Conservation (phyloP, 495 filamentous ascomycete species). For the Pyrenula aspistea region DNA sequence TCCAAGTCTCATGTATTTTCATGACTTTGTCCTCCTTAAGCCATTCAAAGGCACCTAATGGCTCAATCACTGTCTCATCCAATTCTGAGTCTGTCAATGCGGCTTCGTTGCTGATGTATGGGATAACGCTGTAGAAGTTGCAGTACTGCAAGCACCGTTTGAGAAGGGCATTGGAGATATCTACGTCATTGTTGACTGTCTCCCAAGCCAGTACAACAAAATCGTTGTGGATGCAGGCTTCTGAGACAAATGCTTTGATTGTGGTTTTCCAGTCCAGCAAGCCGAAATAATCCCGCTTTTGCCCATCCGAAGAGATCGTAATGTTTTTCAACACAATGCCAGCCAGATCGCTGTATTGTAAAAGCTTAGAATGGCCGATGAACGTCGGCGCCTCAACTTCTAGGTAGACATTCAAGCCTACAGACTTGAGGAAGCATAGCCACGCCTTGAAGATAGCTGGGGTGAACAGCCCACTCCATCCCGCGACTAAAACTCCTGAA, state of each 20-base stretch:
- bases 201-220: conserved; percentile 41
- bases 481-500: conserved; percentile 35
- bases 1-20: conserved; percentile 37
- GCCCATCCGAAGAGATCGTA: conserved; percentile 31
- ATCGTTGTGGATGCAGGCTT: conserved; percentile 30
- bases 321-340: conserved; percentile 38
- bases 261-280: conserved; percentile 25
- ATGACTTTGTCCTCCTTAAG: conserved; percentile 40
- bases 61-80: conserved; percentile 24
- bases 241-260: conserved; percentile 42
- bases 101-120: conserved; percentile 33
- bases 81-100: conserved; percentile 27
- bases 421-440: conserved; percentile 18
- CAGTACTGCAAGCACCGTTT: conserved; percentile 41
- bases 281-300: conserved; percentile 39
- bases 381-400: conserved; percentile 37
- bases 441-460: conserved; percentile 22
- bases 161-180: conserved; percentile 36
- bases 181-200: conserved; percentile 34
- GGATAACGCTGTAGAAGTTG: conserved; percentile 41
- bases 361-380: conserved; percentile 23
- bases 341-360: conserved; percentile 23
- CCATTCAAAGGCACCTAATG: conserved; percentile 44
- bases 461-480: conserved; percentile 28
- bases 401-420: conserved; percentile 35